A percentile compares a stretch with the other conserved stretches of the same genome.
These are phyloP conservation scores for Aphanomyces euteiches DNA, from an alignment of 352 stramenopile species.

Conservation along the genomic window DNA sequence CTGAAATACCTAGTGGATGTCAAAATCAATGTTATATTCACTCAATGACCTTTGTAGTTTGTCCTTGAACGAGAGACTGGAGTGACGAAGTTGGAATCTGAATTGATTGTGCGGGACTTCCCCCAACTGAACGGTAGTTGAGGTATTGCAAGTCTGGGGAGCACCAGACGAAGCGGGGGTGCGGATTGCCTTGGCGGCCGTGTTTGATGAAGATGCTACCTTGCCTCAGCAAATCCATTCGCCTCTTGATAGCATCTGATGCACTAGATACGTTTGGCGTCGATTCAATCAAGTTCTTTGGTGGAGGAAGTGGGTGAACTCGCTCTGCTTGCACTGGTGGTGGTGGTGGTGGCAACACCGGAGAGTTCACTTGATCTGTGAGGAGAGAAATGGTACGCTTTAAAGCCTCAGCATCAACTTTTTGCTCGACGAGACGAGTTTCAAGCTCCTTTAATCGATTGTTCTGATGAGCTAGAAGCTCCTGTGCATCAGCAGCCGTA, in stretches of 20 bases:
- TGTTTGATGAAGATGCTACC: conserved; percentile 79
- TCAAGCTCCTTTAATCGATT: conserved; percentile 52
- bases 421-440: conserved; percentile 56
- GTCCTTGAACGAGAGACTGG: neutral
- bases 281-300: conserved; percentile 14
- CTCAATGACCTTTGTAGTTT: conserved; percentile 19
- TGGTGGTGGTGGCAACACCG: neutral
- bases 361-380: conserved; percentile 28
- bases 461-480: conserved; percentile 54
- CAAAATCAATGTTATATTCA: neutral
- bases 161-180: conserved; percentile 80
- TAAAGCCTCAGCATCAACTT: conserved; percentile 48
- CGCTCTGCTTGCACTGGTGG: neutral
- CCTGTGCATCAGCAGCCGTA: conserved; percentile 54
- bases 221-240: conserved; percentile 66
- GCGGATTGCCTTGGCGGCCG: conserved; percentile 62
- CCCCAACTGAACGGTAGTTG: conserved; percentile 58
- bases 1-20: conserved; percentile 12
- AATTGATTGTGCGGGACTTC: conserved; percentile 29
- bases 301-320: neutral
- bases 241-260: conserved; percentile 58
- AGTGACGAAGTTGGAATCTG: conserved; percentile 25
- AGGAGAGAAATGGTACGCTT: conserved; percentile 46
- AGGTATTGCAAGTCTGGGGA: conserved; percentile 69
- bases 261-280: conserved; percentile 30